Percentiles rank a stretch among this genome's conserved stretches.
Conservation (phyloP, 2,329 filamentous ascomycete species). For the Teratosphaeriaceae sp. region DNA sequence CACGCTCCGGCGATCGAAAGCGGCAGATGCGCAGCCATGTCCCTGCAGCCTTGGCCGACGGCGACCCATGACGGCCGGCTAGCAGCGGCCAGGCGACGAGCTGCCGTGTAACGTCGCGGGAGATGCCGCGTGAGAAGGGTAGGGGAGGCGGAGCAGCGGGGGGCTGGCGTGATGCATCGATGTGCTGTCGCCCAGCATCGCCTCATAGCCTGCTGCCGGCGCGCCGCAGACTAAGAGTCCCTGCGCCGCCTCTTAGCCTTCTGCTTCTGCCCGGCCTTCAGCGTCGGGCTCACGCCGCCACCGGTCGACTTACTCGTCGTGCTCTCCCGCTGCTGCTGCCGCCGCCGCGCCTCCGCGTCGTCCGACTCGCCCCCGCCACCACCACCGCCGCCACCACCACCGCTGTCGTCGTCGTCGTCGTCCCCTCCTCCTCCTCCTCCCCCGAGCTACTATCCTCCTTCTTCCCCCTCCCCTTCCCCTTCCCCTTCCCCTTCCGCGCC, state of each 20-base stretch:
- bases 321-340: slow-evolving; percentile 6
- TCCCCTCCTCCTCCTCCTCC: slow-evolving; percentile 66
- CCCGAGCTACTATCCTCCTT: slow-evolving; percentile 15
- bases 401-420: slow-evolving; percentile 8
- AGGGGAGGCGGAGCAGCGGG: not conserved
- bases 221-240: not conserved
- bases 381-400: slow-evolving; percentile 2
- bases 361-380: too few species aligned
- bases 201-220: not conserved
- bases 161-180: too few species aligned
- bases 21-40: not conserved
- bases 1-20: too few species aligned
- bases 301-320: slow-evolving; percentile 2
- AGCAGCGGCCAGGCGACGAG: not conserved
- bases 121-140: not conserved
- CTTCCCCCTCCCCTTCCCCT: slow-evolving; percentile 35
- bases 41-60: not conserved
- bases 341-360: too few species aligned
- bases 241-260: slow-evolving; percentile 11
- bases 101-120: slow-evolving; percentile 2
- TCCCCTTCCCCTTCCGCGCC: slow-evolving; percentile 32
- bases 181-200: not conserved
- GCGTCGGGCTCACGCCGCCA: slow-evolving; percentile 6
- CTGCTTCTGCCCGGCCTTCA: slow-evolving; percentile 4
- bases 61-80: not conserved